Percentiles rank a stretch among this genome's conserved stretches.
Conservation (phyloP, 2,329 filamentous ascomycete species). For the Penicillium aurantiogriseum region DNA sequence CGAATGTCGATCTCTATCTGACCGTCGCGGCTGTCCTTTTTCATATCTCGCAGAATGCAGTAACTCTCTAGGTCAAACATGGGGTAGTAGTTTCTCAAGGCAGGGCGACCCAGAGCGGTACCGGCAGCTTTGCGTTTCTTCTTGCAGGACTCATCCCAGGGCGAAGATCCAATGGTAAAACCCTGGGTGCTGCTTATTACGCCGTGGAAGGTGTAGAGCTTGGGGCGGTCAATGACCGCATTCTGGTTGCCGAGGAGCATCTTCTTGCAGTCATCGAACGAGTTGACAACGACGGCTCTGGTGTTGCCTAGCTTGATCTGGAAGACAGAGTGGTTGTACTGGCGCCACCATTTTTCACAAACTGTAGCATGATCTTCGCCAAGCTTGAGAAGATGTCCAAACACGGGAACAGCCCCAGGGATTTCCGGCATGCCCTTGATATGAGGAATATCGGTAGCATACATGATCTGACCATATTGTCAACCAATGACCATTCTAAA, state of each 20-base stretch:
- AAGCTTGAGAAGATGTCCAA: slow-evolving; percentile 59
- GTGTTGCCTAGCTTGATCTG: slow-evolving; percentile 47
- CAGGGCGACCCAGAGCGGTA: slow-evolving; percentile 68
- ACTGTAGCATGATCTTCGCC: slow-evolving; percentile 54
- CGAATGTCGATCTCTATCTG: slow-evolving; percentile 62
- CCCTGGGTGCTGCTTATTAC: slow-evolving; percentile 70
- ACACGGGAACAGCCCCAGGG: slow-evolving; percentile 54
- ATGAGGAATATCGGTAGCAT: slow-evolving; percentile 52
- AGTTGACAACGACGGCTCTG: slow-evolving; percentile 70
- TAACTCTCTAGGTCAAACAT: slow-evolving; percentile 72
- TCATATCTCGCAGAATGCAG: slow-evolving; percentile 65
- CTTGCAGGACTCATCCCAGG: slow-evolving; percentile 75
- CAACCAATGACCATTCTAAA: neutral
- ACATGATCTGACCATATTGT: neutral
- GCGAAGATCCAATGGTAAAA: slow-evolving; percentile 74
- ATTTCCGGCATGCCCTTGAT: slow-evolving; percentile 59
- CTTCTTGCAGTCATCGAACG: slow-evolving; percentile 64
- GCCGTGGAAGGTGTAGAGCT: slow-evolving; percentile 72
- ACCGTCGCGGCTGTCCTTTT: slow-evolving; percentile 60
- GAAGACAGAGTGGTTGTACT: slow-evolving; percentile 58
- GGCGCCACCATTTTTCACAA: slow-evolving; percentile 54
- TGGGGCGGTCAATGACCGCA: slow-evolving; percentile 69
- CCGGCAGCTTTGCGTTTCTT: slow-evolving; percentile 69
- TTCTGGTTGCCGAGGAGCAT: slow-evolving; percentile 72
- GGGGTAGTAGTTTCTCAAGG: slow-evolving; percentile 70